phyloP scores from a whole-genome alignment of 164 flowering plant species.

The Stephania cephalantha region DNA sequence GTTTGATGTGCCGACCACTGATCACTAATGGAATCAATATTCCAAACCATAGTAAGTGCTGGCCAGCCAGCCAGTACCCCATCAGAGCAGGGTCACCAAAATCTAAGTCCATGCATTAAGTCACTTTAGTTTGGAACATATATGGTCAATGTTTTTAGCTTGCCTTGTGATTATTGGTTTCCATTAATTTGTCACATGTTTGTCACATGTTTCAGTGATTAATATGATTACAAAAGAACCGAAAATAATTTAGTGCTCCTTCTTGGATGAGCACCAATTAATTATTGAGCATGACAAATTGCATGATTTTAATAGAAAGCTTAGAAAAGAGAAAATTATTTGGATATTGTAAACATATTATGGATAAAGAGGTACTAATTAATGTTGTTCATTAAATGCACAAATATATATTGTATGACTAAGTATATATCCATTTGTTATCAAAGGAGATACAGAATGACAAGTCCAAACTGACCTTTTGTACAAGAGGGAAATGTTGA shows the following conservation, averaged over 20 bases:
- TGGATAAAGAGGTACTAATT: not conserved
- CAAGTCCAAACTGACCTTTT: too few species aligned
- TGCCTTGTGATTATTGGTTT: not conserved
- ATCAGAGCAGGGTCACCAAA: not conserved
- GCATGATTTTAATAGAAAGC: too few species aligned
- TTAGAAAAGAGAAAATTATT: too few species aligned
- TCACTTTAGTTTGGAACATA: not conserved
- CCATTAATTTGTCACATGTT: not conserved
- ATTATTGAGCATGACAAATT: too few species aligned
- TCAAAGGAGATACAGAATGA: too few species aligned
- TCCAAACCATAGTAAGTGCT: not conserved
- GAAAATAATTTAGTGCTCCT: too few species aligned
- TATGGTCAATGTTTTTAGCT: not conserved
- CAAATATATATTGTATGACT: not conserved
- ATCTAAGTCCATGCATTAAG: not conserved
- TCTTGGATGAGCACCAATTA: too few species aligned
- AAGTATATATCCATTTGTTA: too few species aligned
- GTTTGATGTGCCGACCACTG: slow-evolving; percentile 6
- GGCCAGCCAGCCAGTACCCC: not conserved
- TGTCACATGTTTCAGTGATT: not conserved
- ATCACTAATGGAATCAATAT: not conserved
- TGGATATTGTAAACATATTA: not conserved
- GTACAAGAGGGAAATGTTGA: too few species aligned
- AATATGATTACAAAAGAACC: not conserved
- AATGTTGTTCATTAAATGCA: not conserved